A percentile compares a stretch with the other conserved stretches of the same genome.
Evolutionary conservation across 2,329 filamentous ascomycete species (phyloP).

Genomic region (Epichloe amarillans): DNA sequence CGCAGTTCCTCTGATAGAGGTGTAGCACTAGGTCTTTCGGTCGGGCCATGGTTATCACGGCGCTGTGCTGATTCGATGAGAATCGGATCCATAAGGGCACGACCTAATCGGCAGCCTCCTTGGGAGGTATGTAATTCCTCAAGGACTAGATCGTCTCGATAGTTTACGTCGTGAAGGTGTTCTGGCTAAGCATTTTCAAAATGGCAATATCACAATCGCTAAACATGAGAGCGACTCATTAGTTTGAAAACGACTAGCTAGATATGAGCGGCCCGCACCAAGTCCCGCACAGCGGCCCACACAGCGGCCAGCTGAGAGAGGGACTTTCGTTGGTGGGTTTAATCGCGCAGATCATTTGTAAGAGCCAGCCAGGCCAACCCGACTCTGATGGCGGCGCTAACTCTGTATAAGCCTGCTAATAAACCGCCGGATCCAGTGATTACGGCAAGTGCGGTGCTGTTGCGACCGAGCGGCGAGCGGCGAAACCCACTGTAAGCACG

Average conservation of each 20-base stretch:
- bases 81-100: conserved; percentile 5
- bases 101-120: not conserved
- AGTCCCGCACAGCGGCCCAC: not conserved
- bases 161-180: not conserved
- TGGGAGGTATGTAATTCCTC: not conserved
- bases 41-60: conserved; percentile 2
- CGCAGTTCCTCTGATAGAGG: conserved; percentile 12
- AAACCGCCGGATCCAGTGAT: not conserved
- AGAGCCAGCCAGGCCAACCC: not conserved
- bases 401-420: no score
- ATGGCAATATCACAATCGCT: not conserved
- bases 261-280: not conserved
- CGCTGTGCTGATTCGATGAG: not conserved
- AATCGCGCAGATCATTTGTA: not conserved
- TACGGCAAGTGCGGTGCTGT: not conserved
- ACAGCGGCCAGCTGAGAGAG: not conserved
- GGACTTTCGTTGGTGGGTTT: not conserved
- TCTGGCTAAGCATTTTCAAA: conserved; percentile 1
- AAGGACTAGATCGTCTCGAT: not conserved
- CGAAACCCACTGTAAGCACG: not conserved
- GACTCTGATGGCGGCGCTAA: no score
- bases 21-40: conserved; percentile 6
- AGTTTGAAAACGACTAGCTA: not conserved
- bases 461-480: not conserved
- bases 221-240: no score